A percentile compares a stretch with the other conserved stretches of the same genome.
Conservation (phyloP, 2,329 filamentous ascomycete genomes). For the Didymella arachidicola region DNA sequence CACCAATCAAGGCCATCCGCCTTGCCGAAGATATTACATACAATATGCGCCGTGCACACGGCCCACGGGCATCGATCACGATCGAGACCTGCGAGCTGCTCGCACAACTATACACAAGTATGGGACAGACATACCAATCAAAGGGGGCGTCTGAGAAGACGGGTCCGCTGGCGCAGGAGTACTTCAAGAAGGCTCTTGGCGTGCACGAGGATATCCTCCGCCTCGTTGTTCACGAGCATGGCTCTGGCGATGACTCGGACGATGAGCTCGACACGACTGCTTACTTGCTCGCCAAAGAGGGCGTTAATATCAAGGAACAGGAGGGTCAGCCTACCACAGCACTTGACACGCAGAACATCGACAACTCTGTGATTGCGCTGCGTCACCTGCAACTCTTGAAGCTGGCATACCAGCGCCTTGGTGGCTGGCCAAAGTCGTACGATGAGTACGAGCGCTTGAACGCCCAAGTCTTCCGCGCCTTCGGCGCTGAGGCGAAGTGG, state of each 20-base stretch:
- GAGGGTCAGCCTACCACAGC: constrained; percentile 37
- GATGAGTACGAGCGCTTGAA: constrained; percentile 59
- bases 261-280: constrained; percentile 50
- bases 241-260: constrained; percentile 38
- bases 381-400: constrained; percentile 50
- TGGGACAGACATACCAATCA: constrained; percentile 50
- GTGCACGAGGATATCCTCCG: constrained; percentile 47
- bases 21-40: constrained; percentile 64
- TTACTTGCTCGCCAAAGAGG: constrained; percentile 47
- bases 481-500: constrained; percentile 46
- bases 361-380: constrained; percentile 37
- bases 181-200: constrained; percentile 50
- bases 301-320: constrained; percentile 39
- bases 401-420: constrained; percentile 54
- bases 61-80: constrained; percentile 57
- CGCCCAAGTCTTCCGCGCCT: constrained; percentile 54
- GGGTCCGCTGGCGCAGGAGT: constrained; percentile 45
- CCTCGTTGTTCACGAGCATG: constrained; percentile 37
- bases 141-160: constrained; percentile 48
- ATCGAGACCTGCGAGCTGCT: constrained; percentile 61
- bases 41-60: constrained; percentile 63
- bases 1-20: constrained; percentile 50
- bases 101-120: constrained; percentile 58
- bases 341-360: constrained; percentile 38
- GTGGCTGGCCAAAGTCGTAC: constrained; percentile 58